Conservation (phyloP, 2,329 filamentous ascomycete genomes). For the Claviceps lovelessii region DNA sequence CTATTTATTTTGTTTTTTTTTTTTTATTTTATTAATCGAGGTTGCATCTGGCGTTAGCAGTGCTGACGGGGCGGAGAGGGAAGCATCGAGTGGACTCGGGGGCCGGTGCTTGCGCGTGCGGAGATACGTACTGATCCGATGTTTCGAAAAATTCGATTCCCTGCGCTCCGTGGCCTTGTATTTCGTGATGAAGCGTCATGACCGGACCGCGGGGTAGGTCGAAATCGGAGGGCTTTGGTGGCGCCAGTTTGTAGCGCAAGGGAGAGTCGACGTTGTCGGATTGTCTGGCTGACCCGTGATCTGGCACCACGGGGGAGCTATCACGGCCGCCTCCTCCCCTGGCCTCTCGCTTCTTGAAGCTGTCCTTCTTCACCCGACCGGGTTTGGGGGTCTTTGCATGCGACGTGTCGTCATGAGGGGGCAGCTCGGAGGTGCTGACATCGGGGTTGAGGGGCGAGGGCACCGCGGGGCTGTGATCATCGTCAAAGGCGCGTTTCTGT, state of each 20-base stretch:
- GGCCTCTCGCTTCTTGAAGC: slow-evolving; percentile 53
- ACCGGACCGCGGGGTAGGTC: slow-evolving; percentile 43
- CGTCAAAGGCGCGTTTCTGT: slow-evolving; percentile 52
- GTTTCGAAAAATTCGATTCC: slow-evolving; percentile 47
- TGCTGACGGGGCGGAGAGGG: too few species aligned
- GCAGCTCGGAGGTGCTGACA: slow-evolving; percentile 27
- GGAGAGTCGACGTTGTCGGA: slow-evolving; percentile 31
- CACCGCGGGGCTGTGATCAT: slow-evolving; percentile 55
- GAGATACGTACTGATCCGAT: slow-evolving; percentile 45
- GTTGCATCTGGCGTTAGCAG: too few species aligned
- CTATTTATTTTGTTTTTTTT: slow-evolving; percentile 25
- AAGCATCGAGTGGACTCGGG: too few species aligned
- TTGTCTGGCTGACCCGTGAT: slow-evolving; percentile 32
- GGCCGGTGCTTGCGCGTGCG: neutral
- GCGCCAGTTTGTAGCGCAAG: slow-evolving; percentile 48
- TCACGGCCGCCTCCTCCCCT: slow-evolving; percentile 37
- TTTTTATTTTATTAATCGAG: too few species aligned
- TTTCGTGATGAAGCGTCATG: slow-evolving; percentile 40
- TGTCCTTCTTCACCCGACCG: slow-evolving; percentile 47
- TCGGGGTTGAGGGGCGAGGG: slow-evolving; percentile 64
- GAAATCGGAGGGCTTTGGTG: slow-evolving; percentile 47
- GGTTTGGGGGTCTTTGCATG: slow-evolving; percentile 23
- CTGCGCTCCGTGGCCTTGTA: slow-evolving; percentile 33
- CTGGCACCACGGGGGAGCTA: slow-evolving; percentile 42
- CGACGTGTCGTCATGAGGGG: slow-evolving; percentile 30